phyloP scores from a whole-genome alignment of 1,284 basidiomycete genomes.

The Ustilago xerochloae region DNA sequence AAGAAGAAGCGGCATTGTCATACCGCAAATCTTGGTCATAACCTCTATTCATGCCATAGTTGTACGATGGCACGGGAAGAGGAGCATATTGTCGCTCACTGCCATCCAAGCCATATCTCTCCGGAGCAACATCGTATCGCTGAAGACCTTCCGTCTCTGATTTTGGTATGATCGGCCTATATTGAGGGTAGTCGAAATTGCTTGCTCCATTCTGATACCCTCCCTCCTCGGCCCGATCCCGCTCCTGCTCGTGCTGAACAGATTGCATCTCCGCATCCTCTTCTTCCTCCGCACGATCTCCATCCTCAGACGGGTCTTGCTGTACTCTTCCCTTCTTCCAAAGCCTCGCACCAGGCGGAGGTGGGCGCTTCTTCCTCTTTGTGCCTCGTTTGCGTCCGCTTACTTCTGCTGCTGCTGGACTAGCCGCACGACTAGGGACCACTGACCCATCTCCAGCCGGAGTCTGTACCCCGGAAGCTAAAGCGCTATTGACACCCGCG shows the following conservation, averaged over 20 bases:
- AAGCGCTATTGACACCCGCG: neutral
- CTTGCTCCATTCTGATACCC: neutral
- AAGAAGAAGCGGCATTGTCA: neutral
- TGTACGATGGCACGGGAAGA: constrained; percentile 1
- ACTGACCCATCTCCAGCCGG: constrained; percentile 6
- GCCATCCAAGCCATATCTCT: neutral
- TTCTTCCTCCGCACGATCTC: too few species aligned
- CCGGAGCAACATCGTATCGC: neutral
- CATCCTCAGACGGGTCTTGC: constrained; percentile 20
- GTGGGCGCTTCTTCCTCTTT: constrained; percentile 37
- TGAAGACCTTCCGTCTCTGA: neutral
- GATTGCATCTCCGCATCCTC: constrained; percentile 4
- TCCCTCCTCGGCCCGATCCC: too few species aligned
- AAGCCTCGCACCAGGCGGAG: constrained; percentile 39
- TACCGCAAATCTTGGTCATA: neutral
- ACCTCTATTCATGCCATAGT: neutral
- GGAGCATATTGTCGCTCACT: neutral
- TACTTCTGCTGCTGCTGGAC: constrained; percentile 9
- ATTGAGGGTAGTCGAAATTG: neutral
- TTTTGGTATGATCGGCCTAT: neutral
- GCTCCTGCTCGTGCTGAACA: neutral
- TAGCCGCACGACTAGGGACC: constrained; percentile 16
- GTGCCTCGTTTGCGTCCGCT: constrained; percentile 1
- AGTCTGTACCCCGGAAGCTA: constrained; percentile 11
- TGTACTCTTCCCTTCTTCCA: constrained; percentile 49